Percentiles rank a stretch among this genome's conserved stretches.
Evolutionary conservation across 495 filamentous ascomycete genomes (phyloP).

Genomic region (Emericellopsis terricola): DNA sequence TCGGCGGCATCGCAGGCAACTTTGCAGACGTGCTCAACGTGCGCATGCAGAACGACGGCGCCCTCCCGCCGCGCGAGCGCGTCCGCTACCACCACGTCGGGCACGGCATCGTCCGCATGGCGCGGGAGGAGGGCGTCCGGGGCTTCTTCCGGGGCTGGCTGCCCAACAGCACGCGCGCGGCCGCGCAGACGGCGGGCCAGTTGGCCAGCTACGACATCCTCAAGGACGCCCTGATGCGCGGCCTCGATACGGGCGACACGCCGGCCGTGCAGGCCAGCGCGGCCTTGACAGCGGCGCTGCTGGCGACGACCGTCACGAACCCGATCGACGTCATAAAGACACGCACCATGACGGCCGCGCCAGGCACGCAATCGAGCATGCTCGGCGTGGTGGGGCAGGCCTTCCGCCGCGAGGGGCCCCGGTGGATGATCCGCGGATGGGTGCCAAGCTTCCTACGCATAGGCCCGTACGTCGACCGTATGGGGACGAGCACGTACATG

Average conservation of each 20-base stretch:
- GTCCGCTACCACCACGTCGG: conserved; percentile 81
- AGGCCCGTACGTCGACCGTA: conserved; percentile 35
- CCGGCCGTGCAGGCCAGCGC: conserved; percentile 74
- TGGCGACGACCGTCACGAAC: conserved; percentile 86
- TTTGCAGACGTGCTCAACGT: conserved; percentile 93
- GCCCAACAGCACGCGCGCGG: conserved; percentile 78
- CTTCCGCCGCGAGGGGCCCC: conserved; percentile 55
- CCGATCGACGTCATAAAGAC: conserved; percentile 98
- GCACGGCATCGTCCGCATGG: conserved; percentile 74
- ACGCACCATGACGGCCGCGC: conserved; percentile 73
- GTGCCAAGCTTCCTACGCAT: conserved; percentile 89
- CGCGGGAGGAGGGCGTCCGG: conserved; percentile 51
- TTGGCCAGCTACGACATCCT: conserved; percentile 84
- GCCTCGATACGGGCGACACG: conserved; percentile 54
- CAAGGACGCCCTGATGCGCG: conserved; percentile 55
- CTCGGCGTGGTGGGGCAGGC: conserved; percentile 44
- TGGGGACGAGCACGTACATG: neutral
- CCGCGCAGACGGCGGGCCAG: conserved; percentile 86
- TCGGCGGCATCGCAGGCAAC: conserved; percentile 83
- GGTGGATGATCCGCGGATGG: conserved; percentile 97
- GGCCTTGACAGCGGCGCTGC: conserved; percentile 72
- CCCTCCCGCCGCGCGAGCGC: conserved; percentile 51
- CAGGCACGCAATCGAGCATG: conserved; percentile 42
- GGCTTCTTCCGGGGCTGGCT: conserved; percentile 76
- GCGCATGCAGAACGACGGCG: conserved; percentile 91